Base-by-base conservation (phyloP, 176 grass and related monocot species). In the Zoysia japonica region DNA sequence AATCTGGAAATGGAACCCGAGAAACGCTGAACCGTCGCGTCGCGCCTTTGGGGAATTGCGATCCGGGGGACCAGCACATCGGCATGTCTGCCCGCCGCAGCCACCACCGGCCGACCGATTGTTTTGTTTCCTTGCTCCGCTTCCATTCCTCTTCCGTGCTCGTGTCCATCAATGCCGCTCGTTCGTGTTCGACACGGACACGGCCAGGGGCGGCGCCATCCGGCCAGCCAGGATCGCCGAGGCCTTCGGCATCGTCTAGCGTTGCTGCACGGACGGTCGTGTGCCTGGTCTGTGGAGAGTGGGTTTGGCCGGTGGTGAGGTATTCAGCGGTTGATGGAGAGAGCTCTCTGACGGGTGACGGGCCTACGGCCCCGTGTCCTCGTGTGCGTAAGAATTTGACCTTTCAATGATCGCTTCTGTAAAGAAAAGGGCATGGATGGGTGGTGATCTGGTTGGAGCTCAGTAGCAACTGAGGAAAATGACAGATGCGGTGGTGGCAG, bases 101-200 rank as follows among this genome's bases (percentile, higher is more conserved):
- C 14, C 50, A 11, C 28, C 52, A 12, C 67, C 9, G 1, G 43
- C 17, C 9, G 59, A 43, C 28, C 70, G 28, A 48, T 6, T 13
- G 63, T 7, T 49, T 55, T 71, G 79, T 70, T 39, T 38, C 4
- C 0, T 48, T 72, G 43, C 74, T 2, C 7, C 45, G 59, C 70
- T 79, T 68, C 86, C 41, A 78, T 82, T 79, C 86, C 69, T 80
- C 74, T 79, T 75, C 74, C 37, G 8, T 60, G 52, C 17, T 55
- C 56, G 9, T 50, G 46, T 38, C 9, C 63, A 88, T 79, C 63
- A 62, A 55, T 84, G 81, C 53, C 28, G 0, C 20, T 11, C 51
- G 85, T 45, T 78, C 42, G 10, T 3, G n/a, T 9, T 16, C n/a
- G 20, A 41, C 76, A 20, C 46, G 55, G 20, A 20, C 79, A 1